These are phyloP conservation scores for Xylariaceae sp. DNA, from an alignment of 2,329 filamentous ascomycete species.

Conservation along the genomic window DNA sequence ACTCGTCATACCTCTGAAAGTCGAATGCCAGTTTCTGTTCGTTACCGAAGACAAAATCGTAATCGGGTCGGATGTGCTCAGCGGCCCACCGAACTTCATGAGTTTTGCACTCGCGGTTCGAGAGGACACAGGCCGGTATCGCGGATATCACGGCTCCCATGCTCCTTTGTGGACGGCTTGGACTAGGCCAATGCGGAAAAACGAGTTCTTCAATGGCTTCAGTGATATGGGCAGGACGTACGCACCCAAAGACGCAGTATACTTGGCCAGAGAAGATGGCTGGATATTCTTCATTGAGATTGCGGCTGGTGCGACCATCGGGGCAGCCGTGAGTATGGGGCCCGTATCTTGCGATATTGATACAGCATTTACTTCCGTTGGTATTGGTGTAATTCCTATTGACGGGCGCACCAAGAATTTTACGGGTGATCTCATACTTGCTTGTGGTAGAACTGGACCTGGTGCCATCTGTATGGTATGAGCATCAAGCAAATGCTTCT, in stretches of 20 bases:
- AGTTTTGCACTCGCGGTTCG: constrained; percentile 40
- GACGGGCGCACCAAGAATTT: constrained; percentile 30
- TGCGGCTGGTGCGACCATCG: constrained; percentile 51
- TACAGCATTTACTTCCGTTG: constrained; percentile 75
- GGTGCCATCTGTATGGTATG: constrained; percentile 72
- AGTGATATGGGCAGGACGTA: no score
- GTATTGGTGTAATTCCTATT: constrained; percentile 27
- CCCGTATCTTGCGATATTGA: constrained; percentile 71
- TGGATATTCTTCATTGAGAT: constrained; percentile 70
- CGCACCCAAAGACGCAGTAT: constrained; percentile 66
- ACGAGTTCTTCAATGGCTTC: constrained; percentile 50
- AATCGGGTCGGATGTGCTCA: constrained; percentile 52
- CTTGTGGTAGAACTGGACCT: constrained; percentile 72
- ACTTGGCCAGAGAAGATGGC: constrained; percentile 85
- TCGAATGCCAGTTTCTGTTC: constrained; percentile 66
- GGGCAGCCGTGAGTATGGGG: constrained; percentile 56
- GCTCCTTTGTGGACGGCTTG: constrained; percentile 75
- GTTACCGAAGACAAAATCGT: constrained; percentile 59
- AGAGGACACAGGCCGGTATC: constrained; percentile 41
- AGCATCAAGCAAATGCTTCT: neutral
- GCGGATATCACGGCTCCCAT: constrained; percentile 46
- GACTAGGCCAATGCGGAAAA: constrained; percentile 70
- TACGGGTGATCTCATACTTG: constrained; percentile 72
- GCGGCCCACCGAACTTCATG: constrained; percentile 47
- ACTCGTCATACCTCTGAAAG: constrained; percentile 67